Base-by-base conservation (phyloP, 1,139 yeast species). In the Blastobotrys arbuscula region DNA sequence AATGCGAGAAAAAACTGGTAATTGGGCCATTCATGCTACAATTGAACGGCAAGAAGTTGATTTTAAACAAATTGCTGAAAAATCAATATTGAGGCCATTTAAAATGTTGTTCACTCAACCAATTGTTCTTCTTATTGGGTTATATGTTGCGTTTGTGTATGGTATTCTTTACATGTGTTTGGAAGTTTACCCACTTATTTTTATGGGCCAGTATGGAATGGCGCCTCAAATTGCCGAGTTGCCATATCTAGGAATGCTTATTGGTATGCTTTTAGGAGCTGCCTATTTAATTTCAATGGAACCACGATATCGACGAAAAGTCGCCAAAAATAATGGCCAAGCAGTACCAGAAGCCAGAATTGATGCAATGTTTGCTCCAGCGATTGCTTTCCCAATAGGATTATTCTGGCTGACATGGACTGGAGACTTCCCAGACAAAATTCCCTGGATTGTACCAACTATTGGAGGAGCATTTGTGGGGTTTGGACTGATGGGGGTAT, bases 361-460 rank as follows among this genome's bases (percentile, higher is more conserved):
- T 53, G 80, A 81, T 9, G 81, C 90, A 19, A 79, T 84, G 83
- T 76, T 84, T 69, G 64, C 75, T 44, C 89, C 94, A 24, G 80
- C 82, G 31, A 55, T 84, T 50, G 64, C 76, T n/a, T 86, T 87
- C 71, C 82, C 94, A 31, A 72, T 78, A 54, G 96, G 96, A 46
- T 71, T 88, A 52, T 74, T 88, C 59, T 86, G 95, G 95, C 73
- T 87, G 61, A 81, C 87, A 48, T 87, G 95, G 95, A 72, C 88
- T 1, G 96, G 96, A 59, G 75, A 78, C 58, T 88, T 79, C 65
- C 81, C 76, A 38, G 67, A 81, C 18, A 66, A 67, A 35, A 78
- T 85, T 33, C 95, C 82, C 63, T 88, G 94, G 92, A 82, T 84
- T 56, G 92, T 80, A n/a, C 96, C 96, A 33, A 79, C 90, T 1